Evolutionary conservation across 345 rosid genomes (phyloP).

Genomic region (Camelina neglecta): DNA sequence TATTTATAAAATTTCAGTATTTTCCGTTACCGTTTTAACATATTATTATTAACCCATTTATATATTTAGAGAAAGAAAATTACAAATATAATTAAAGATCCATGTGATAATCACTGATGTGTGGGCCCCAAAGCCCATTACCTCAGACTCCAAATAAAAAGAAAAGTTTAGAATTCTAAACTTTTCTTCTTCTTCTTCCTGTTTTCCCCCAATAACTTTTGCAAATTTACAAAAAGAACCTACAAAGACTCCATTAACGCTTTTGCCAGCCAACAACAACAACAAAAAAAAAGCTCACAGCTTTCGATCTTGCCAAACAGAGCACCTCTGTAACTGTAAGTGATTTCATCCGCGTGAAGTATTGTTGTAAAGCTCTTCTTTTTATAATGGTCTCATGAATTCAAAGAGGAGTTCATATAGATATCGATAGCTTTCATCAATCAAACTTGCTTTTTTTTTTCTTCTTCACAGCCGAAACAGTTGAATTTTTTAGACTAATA

Average conservation of each 20-base stretch:
- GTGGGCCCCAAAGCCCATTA: constrained; percentile 45
- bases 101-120: constrained; percentile 43
- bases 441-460: neutral
- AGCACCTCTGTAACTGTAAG: constrained; percentile 33
- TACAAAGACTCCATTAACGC: constrained; percentile 40
- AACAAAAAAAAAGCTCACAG: constrained; percentile 32
- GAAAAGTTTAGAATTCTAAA: neutral
- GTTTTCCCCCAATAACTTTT: neutral
- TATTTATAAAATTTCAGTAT: no score
- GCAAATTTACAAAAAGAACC: constrained; percentile 31
- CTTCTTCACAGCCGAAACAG: constrained; percentile 40
- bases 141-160: constrained; percentile 12
- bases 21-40: no score
- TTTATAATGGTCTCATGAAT: constrained; percentile 4
- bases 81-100: neutral
- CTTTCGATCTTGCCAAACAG: constrained; percentile 28
- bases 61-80: no score
- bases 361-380: constrained; percentile 14
- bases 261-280: constrained; percentile 31
- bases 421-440: constrained; percentile 24
- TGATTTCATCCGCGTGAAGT: constrained; percentile 27
- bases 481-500: constrained; percentile 27
- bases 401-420: neutral
- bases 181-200: neutral
- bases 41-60: no score